These are phyloP conservation scores for Achlya hypogyna DNA, from an alignment of 352 stramenopile genomes.

Conservation along the genomic window DNA sequence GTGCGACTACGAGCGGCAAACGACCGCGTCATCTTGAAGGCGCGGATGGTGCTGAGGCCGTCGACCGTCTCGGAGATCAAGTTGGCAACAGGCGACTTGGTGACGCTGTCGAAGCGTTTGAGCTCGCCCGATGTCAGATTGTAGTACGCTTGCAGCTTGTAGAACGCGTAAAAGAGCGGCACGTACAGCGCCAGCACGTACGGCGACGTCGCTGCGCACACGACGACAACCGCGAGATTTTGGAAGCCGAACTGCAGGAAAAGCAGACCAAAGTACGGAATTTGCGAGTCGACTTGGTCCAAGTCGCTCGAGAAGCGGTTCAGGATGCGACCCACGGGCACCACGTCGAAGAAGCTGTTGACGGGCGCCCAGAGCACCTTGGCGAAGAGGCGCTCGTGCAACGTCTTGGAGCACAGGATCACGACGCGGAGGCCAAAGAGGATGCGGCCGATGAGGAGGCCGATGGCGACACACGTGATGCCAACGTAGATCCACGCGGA, in stretches of 20 bases:
- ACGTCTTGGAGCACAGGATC: background rate
- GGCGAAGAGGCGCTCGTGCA: conserved; percentile 13
- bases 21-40: conserved; percentile 42
- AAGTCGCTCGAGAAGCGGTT: conserved; percentile 74
- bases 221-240: conserved; percentile 46
- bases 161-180: conserved; percentile 56
- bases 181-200: conserved; percentile 42
- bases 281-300: conserved; percentile 64
- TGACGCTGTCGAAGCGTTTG: conserved; percentile 50
- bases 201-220: conserved; percentile 55
- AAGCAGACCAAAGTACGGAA: conserved; percentile 55
- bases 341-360: conserved; percentile 77
- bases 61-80: conserved; percentile 86
- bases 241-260: conserved; percentile 61
- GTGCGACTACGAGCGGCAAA: conserved; percentile 28
- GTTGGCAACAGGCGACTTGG: conserved; percentile 84
- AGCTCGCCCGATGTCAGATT: conserved; percentile 50
- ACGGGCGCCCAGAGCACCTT: conserved; percentile 39
- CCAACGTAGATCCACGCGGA: background rate
- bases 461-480: background rate
- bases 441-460: conserved; percentile 26
- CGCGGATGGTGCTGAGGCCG: conserved; percentile 57
- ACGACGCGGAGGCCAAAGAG: background rate
- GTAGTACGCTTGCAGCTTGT: conserved; percentile 51
- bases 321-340: conserved; percentile 60